Percentiles rank a stretch among this genome's conserved stretches.
These are phyloP conservation scores for Polysphondylium violaceum DNA, from an alignment of 78 protist genomes.

Conservation along the genomic window DNA sequence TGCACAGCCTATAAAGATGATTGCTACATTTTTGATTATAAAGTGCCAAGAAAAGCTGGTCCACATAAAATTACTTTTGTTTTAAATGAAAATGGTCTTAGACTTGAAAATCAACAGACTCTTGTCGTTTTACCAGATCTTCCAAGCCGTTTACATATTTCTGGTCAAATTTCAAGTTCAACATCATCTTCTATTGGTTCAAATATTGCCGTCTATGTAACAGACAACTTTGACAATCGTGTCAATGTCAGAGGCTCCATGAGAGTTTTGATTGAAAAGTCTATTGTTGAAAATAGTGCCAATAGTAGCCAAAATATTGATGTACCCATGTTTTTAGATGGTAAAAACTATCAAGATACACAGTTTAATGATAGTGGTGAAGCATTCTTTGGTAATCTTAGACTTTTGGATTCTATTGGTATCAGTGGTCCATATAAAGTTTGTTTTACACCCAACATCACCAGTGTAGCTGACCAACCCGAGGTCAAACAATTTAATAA, in stretches of 20 bases:
- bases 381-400: constrained; percentile 17
- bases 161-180: not conserved
- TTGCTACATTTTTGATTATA: constrained; percentile 7
- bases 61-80: constrained; percentile 1
- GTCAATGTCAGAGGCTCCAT: not conserved
- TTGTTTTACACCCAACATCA: not conserved
- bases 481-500: too few species aligned
- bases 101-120: constrained; percentile 3
- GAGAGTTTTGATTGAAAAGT: constrained; percentile 1
- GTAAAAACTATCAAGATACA: not conserved
- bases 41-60: constrained; percentile 37
- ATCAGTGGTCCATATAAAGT: constrained; percentile 8
- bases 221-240: constrained; percentile 21
- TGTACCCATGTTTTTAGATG: not conserved
- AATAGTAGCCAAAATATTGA: not conserved
- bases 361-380: constrained; percentile 11
- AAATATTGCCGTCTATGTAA: not conserved
- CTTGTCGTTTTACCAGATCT: constrained; percentile 23
- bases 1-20: constrained; percentile 7
- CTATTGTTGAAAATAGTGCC: not conserved
- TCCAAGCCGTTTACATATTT: not conserved
- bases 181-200: constrained; percentile 8
- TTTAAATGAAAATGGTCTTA: constrained; percentile 2
- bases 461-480: too few species aligned
- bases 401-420: constrained; percentile 17